Base-by-base conservation (phyloP, 2,329 filamentous ascomycete species). In the Cladosporium sp. region DNA sequence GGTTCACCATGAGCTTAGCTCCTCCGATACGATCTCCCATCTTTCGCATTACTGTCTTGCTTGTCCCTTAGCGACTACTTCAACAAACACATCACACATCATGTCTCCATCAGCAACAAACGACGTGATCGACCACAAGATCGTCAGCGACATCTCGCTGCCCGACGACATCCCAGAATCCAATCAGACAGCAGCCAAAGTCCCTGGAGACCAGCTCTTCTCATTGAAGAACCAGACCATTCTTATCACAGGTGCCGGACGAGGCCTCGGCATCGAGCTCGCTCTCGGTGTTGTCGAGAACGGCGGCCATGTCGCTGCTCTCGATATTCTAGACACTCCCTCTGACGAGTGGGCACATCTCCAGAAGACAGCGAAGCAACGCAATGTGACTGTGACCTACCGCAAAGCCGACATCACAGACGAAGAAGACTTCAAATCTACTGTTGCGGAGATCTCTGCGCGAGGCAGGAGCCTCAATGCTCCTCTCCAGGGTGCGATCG, bases 331-430 rank as follows among this genome's bases (percentile, higher is more conserved):
- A 24, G 66, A 67, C 18, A 30, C 62, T 3, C 58, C 66, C 12
- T 64, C 55, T 1, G 36, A 57, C 2, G 66, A 67, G 26, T 65
- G 66, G 66, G 51, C 47, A 2, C 26, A 28, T n/a, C 57, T 67
- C 3, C 66, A 67, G 51, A 85, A 86, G 57, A 88, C 89, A 28
- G 79, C 79, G 36, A 80, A 84, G 51, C 85, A 89, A 72, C 83
- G 47, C 24, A 36, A 54, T 8, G 54, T 67, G 1, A 65, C 62
- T 7, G 61, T 55, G 4, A 62, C 62, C 6, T 67, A 67, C 34
- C 51, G 58, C 47, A 64, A 59, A 21, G 59, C 57, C 66, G 66
- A 67, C 30, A 67, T 65, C 47, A 67, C 66, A 24, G 58, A 65
- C 49, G 62, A 67, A 36, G 62, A 65, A 28, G 54, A 67, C 30